phyloP scores from a whole-genome alignment of 1,139 yeast species.

The Suhomyces chickasaworum region DNA sequence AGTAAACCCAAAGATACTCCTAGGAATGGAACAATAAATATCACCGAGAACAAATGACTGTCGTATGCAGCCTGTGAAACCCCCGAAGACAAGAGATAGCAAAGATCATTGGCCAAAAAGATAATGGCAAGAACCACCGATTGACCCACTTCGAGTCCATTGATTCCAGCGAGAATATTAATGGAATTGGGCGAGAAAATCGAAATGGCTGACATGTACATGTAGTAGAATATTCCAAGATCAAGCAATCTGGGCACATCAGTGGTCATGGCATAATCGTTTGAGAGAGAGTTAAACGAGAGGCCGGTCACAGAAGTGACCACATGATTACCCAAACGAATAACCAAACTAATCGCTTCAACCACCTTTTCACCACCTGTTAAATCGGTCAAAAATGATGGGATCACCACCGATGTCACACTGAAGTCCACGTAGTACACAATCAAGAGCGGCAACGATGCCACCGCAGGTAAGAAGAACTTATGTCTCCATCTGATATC shows the following conservation, averaged over 20 bases:
- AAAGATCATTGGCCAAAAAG: conserved; percentile 71
- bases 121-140: conserved; percentile 74
- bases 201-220: conserved; percentile 87
- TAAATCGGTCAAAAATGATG: conserved; percentile 57
- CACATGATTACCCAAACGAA: conserved; percentile 35
- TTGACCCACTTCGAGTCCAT: conserved; percentile 96
- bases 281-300: conserved; percentile 39
- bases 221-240: conserved; percentile 76
- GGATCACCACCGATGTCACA: conserved; percentile 86
- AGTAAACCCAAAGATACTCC: conserved; percentile 82
- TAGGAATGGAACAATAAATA: conserved; percentile 78
- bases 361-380: conserved; percentile 28
- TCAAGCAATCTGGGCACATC: conserved; percentile 57
- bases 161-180: conserved; percentile 92
- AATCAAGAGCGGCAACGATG: conserved; percentile 85
- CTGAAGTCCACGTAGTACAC: conserved; percentile 95
- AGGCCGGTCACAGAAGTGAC: conserved; percentile 42
- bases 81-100: conserved; percentile 55
- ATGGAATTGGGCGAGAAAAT: conserved; percentile 97
- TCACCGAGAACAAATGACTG: conserved; percentile 80
- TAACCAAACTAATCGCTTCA: conserved; percentile 25
- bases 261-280: conserved; percentile 34
- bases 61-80: conserved; percentile 65
- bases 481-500: conserved; percentile 98
- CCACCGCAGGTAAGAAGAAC: conserved; percentile 92